These are phyloP conservation scores for Eucommia ulmoides DNA, from an alignment of 257 asterid genomes.

Conservation along the genomic window DNA sequence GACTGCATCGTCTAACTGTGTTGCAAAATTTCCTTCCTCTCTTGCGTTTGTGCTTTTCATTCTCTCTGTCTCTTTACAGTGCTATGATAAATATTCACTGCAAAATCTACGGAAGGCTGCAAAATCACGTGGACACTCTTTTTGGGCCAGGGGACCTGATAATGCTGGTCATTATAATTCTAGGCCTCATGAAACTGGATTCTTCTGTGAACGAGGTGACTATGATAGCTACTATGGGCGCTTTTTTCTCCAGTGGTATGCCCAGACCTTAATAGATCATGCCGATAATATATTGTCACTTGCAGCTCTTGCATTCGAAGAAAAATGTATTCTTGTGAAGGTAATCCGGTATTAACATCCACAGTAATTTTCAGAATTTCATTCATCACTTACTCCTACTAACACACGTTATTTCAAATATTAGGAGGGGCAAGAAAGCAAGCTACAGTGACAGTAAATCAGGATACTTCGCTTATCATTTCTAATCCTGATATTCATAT, in stretches of 20 bases:
- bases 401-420: too few relatives aligned
- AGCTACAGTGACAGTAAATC: too few relatives aligned
- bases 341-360: conserved; percentile 24
- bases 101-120: conserved; percentile 58
- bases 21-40: not conserved
- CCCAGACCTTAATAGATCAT: conserved; percentile 46
- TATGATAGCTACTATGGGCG: conserved; percentile 60
- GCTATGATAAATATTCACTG: conserved; percentile 48
- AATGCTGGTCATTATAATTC: conserved; percentile 61
- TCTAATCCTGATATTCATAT: too few relatives aligned
- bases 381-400: too few relatives aligned
- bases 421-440: too few relatives aligned
- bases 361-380: not conserved
- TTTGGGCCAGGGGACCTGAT: conserved; percentile 60
- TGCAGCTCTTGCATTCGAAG: conserved; percentile 54
- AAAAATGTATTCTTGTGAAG: conserved; percentile 40
- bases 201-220: conserved; percentile 64
- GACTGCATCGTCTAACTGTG: not conserved
- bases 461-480: too few relatives aligned
- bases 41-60: conserved; percentile 2
- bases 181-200: conserved; percentile 61
- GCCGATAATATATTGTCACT: conserved; percentile 51
- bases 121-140: conserved; percentile 47
- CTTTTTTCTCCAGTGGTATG: conserved; percentile 58
- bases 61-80: conserved; percentile 22